phyloP scores from a whole-genome alignment of 1,284 basidiomycete species.

The Ceratobasidium sp. region DNA sequence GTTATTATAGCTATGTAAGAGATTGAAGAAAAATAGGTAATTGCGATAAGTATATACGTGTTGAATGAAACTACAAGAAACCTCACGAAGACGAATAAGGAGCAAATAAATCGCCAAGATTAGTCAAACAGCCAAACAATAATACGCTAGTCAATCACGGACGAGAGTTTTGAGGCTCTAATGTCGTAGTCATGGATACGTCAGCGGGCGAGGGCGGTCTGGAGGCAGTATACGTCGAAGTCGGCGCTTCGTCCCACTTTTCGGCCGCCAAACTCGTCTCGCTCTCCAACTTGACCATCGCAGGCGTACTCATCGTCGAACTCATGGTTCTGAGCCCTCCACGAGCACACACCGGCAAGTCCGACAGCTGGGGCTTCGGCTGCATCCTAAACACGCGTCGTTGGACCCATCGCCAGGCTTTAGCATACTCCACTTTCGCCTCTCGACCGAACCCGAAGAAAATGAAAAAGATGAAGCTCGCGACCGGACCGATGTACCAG shows the following conservation, averaged over 20 bases:
- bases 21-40: no score
- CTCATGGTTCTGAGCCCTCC: slow-evolving; percentile 13
- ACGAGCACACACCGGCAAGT: slow-evolving; percentile 7
- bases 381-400: slow-evolving; percentile 38
- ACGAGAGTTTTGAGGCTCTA: no score
- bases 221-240: slow-evolving; percentile 8
- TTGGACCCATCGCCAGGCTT: slow-evolving; percentile 39
- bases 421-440: slow-evolving; percentile 55
- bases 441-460: slow-evolving; percentile 61
- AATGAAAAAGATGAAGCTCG: slow-evolving; percentile 58
- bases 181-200: no score
- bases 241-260: slow-evolving; percentile 22
- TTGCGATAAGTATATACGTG: no score
- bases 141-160: no score
- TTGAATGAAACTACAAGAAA: no score
- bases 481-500: slow-evolving; percentile 52
- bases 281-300: slow-evolving; percentile 30
- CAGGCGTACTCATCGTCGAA: slow-evolving; percentile 10
- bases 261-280: slow-evolving; percentile 41
- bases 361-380: slow-evolving; percentile 14
- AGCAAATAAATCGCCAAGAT: no score
- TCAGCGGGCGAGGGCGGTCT: slow-evolving; percentile 17
- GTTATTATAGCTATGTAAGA: no score
- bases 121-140: no score
- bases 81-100: no score